Conservation (phyloP, 1,284 basidiomycete genomes). For the Puccinia hordei region DNA sequence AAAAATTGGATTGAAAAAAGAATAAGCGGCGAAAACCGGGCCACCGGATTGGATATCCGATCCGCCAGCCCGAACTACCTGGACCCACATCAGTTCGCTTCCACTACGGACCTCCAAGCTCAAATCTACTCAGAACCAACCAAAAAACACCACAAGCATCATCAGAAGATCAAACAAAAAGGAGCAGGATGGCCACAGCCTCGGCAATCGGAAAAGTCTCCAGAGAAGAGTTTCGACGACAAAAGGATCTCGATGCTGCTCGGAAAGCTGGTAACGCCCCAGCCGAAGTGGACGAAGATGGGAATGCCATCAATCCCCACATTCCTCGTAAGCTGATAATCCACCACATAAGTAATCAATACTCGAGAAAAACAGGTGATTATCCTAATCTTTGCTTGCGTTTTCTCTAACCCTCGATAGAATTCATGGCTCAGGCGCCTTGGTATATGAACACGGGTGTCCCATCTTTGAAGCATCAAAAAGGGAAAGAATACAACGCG, state of each 20-base stretch:
- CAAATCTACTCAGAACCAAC: no score
- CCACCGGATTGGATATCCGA: no score
- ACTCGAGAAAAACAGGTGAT: background rate
- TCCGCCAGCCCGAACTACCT: no score
- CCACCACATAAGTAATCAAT: background rate
- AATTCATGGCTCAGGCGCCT: slow-evolving; percentile 74
- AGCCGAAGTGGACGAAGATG: slow-evolving; percentile 89
- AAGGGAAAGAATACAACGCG: slow-evolving; percentile 66
- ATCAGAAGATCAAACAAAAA: slow-evolving; percentile 15
- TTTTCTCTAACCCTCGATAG: slow-evolving; percentile 69
- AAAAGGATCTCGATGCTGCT: slow-evolving; percentile 88
- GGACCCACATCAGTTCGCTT: no score
- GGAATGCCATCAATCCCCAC: slow-evolving; percentile 94
- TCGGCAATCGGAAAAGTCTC: slow-evolving; percentile 77
- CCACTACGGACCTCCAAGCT: no score
- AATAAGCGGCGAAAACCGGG: no score
- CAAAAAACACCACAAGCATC: no score
- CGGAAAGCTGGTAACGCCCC: slow-evolving; percentile 97
- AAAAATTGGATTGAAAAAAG: no score
- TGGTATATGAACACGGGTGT: slow-evolving; percentile 95
- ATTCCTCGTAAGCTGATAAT: slow-evolving; percentile 74
- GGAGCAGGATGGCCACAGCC: slow-evolving; percentile 52
- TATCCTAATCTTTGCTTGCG: slow-evolving; percentile 29
- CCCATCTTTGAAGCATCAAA: slow-evolving; percentile 88
- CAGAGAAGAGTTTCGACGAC: slow-evolving; percentile 84